These are phyloP conservation scores for Fusarium sambucinum DNA, from an alignment of 2,329 filamentous ascomycete genomes.

Conservation along the genomic window DNA sequence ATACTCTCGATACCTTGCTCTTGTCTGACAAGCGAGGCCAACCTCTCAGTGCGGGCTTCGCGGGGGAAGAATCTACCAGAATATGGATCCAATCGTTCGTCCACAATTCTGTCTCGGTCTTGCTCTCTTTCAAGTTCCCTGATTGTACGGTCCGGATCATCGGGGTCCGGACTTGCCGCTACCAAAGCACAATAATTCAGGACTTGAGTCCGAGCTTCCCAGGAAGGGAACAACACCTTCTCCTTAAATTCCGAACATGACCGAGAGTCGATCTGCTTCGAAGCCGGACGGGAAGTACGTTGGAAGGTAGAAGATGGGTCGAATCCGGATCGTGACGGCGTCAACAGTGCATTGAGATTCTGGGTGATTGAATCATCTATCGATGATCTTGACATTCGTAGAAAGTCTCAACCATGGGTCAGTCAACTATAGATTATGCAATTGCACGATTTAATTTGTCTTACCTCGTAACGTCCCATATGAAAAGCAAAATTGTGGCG, in stretches of 20 bases:
- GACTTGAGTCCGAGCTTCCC: slow-evolving; percentile 85
- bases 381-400: slow-evolving; percentile 83
- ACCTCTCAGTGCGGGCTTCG: slow-evolving; percentile 82
- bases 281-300: slow-evolving; percentile 64
- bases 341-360: slow-evolving; percentile 89
- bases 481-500: slow-evolving; percentile 83
- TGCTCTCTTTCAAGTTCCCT: slow-evolving; percentile 77
- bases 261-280: slow-evolving; percentile 67
- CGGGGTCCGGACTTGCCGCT: slow-evolving; percentile 86
- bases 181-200: slow-evolving; percentile 91
- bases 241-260: slow-evolving; percentile 81
- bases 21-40: slow-evolving; percentile 79
- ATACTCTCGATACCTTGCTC: slow-evolving; percentile 83
- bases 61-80: slow-evolving; percentile 82
- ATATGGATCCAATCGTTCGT: slow-evolving; percentile 94
- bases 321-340: slow-evolving; percentile 78
- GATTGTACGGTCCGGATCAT: slow-evolving; percentile 81
- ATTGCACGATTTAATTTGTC: slow-evolving; percentile 28
- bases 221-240: slow-evolving; percentile 85
- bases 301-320: slow-evolving; percentile 81
- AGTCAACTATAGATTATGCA: slow-evolving; percentile 12
- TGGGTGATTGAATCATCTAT: slow-evolving; percentile 95
- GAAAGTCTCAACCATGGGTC: slow-evolving; percentile 75
- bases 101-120: slow-evolving; percentile 78
- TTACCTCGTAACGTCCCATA: slow-evolving; percentile 75